These are phyloP conservation scores for Boletus pseudopeckii DNA, from an alignment of 768 basidiomycete genomes.

Conservation along the genomic window DNA sequence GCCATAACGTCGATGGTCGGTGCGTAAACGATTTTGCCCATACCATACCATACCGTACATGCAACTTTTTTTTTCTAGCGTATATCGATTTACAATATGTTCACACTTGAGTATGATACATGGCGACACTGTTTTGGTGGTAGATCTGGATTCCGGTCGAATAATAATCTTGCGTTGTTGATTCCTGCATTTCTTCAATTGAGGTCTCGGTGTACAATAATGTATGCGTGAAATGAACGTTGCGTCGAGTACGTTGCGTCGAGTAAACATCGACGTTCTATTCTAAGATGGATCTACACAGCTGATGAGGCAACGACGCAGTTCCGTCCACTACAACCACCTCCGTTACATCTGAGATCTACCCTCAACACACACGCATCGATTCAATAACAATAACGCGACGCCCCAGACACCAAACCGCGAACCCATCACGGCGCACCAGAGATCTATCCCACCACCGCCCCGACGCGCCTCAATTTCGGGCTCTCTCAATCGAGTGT, in stretches of 20 bases:
- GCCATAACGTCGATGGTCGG: neutral
- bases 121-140: neutral
- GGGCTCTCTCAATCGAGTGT: neutral
- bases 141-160: neutral
- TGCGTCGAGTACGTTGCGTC: no score
- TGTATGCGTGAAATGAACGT: neutral
- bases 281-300: neutral
- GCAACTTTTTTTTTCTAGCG: neutral
- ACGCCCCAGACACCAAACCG: neutral
- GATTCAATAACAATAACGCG: neutral
- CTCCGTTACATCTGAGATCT: neutral
- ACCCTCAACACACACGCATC: neutral
- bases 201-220: neutral
- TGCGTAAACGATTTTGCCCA: neutral
- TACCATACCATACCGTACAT: neutral
- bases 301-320: neutral
- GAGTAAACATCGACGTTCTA: neutral
- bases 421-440: neutral
- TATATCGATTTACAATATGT: conserved; percentile 1
- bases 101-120: neutral
- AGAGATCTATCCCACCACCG: neutral
- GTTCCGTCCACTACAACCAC: neutral
- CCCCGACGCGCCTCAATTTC: neutral
- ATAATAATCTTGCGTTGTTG: neutral
- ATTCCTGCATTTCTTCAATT: no score